phyloP scores from a whole-genome alignment of 2,329 filamentous ascomycete genomes.

The Cordyceps pruinosa region DNA sequence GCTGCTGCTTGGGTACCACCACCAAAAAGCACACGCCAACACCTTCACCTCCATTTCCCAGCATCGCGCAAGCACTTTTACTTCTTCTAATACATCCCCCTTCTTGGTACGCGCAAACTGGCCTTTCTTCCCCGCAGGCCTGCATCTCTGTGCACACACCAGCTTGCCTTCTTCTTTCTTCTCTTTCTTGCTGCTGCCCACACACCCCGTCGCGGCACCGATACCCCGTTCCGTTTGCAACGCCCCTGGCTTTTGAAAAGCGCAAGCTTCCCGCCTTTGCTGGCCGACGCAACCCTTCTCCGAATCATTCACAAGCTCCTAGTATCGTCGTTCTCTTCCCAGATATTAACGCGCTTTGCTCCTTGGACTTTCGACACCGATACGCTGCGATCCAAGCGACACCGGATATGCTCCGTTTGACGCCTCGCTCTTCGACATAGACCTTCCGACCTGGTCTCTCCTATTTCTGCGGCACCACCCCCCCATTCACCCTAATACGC shows the following conservation, averaged over 20 bases:
- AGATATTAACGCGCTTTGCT: not conserved
- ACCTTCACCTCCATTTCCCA: slow-evolving; percentile 8
- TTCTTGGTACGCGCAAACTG: not conserved
- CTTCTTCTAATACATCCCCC: not conserved
- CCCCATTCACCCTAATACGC: slow-evolving; percentile 5
- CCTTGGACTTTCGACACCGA: not conserved
- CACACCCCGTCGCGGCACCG: slow-evolving; percentile 1
- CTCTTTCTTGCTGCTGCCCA: not conserved
- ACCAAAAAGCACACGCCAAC: not conserved
- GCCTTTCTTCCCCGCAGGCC: not conserved
- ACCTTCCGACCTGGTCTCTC: not conserved
- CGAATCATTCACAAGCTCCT: not conserved
- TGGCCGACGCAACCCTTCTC: not conserved
- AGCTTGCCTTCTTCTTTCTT: not conserved
- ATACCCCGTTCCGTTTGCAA: slow-evolving; percentile 10
- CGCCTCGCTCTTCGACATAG: slow-evolving; percentile 1
- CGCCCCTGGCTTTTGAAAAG: slow-evolving; percentile 9
- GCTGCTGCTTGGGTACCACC: not conserved
- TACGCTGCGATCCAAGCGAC: not conserved
- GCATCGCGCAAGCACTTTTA: not conserved
- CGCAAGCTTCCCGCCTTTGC: slow-evolving; percentile 1
- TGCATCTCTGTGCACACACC: not conserved
- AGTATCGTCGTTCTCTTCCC: not conserved
- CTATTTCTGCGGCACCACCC: not conserved
- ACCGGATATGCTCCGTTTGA: slow-evolving; percentile 10